These are phyloP conservation scores for Excoecaria agallocha DNA, from an alignment of 345 rosid genomes.

Conservation along the genomic window DNA sequence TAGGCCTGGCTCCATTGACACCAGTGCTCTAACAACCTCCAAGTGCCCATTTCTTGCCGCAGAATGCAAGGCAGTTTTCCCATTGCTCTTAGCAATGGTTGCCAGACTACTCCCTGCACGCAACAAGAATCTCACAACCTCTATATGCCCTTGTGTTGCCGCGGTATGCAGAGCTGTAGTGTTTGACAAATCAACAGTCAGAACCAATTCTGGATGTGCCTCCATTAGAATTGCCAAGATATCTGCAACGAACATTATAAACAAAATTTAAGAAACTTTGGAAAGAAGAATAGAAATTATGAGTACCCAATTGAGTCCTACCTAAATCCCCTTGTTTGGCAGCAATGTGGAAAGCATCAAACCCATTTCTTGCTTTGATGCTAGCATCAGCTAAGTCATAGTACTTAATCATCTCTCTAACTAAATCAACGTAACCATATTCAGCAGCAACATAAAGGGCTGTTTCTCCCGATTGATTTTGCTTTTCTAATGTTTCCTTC, in stretches of 20 bases:
- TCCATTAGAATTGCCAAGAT: conserved; percentile 62
- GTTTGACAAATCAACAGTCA: conserved; percentile 88
- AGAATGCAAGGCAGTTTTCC: conserved; percentile 88
- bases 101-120: conserved; percentile 78
- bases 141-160: conserved; percentile 84
- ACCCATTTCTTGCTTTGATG: conserved; percentile 88
- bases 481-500: conserved; percentile 54
- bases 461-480: conserved; percentile 89
- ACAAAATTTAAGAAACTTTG: not conserved
- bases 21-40: conserved; percentile 65
- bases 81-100: conserved; percentile 80
- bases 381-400: conserved; percentile 73
- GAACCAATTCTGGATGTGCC: conserved; percentile 79
- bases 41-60: conserved; percentile 87
- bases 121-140: conserved; percentile 59
- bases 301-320: conserved; percentile 19
- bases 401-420: conserved; percentile 71
- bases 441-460: conserved; percentile 93
- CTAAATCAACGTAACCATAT: conserved; percentile 67
- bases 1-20: conserved; percentile 55
- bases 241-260: conserved; percentile 40
- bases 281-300: not conserved
- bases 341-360: conserved; percentile 93
- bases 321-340: conserved; percentile 94
- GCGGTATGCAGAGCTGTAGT: conserved; percentile 92